Conservation (phyloP, 768 basidiomycete genomes). For the Lyophyllum decastes region DNA sequence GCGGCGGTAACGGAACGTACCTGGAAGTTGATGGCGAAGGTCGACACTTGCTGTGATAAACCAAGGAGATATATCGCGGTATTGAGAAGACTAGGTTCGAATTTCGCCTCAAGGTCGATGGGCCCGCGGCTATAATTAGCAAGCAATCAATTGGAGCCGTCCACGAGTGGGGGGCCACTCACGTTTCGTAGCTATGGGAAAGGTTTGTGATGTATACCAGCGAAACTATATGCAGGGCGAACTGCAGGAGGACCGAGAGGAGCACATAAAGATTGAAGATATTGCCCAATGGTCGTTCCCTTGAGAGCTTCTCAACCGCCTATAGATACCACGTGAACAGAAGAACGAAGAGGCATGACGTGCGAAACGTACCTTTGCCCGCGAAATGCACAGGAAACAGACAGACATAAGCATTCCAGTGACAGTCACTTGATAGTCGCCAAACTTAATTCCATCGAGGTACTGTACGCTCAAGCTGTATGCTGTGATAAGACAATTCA, state of each 20-base stretch:
- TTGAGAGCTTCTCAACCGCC: constrained; percentile 96
- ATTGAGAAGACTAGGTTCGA: constrained; percentile 92
- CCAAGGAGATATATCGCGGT: constrained; percentile 96
- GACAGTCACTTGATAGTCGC: constrained; percentile 97
- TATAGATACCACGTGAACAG: constrained; percentile 28
- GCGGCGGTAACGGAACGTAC: constrained; percentile 30
- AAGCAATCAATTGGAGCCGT: constrained; percentile 2
- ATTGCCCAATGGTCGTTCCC: constrained; percentile 90
- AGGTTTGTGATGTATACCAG: constrained; percentile 93
- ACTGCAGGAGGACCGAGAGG: constrained; percentile 88
- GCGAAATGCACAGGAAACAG: constrained; percentile 97
- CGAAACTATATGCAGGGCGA: constrained; percentile 88
- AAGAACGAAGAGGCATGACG: not conserved
- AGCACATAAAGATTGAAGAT: constrained; percentile 98
- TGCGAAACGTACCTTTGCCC: constrained; percentile 75
- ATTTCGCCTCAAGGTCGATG: constrained; percentile 95
- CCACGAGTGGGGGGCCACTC: constrained; percentile 32
- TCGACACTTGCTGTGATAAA: constrained; percentile 96
- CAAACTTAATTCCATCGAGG: constrained; percentile 98
- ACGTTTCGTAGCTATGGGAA: constrained; percentile 78
- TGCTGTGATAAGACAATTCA: constrained; percentile 97
- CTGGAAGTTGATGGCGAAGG: constrained; percentile 98
- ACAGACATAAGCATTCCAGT: constrained; percentile 98
- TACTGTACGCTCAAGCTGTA: constrained; percentile 98
- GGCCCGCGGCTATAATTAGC: constrained; percentile 53